Conservation (phyloP, 2,329 filamentous ascomycete species). For the Fusarium sp. region DNA sequence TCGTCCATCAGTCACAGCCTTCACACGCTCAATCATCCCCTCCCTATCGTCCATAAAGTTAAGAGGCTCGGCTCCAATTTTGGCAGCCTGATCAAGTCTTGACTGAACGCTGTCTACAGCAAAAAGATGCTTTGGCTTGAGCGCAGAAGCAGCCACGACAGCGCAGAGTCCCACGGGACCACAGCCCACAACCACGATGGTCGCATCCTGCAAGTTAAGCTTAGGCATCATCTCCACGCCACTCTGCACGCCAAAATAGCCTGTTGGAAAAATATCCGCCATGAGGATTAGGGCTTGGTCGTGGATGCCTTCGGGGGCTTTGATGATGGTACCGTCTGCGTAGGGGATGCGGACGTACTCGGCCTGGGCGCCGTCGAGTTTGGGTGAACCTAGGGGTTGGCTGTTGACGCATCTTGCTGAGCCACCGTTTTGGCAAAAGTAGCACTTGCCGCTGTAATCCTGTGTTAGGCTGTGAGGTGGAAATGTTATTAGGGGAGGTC, state of each 20-base stretch:
- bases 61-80: conserved; percentile 83
- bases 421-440: conserved; percentile 83
- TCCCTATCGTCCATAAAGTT: conserved; percentile 79
- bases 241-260: conserved; percentile 85
- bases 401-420: conserved; percentile 81
- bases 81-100: conserved; percentile 78
- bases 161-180: conserved; percentile 89
- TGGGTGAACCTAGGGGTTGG: conserved; percentile 76
- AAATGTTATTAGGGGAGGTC: too few species aligned
- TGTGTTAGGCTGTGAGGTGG: not conserved
- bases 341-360: conserved; percentile 85
- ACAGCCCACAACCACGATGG: conserved; percentile 85
- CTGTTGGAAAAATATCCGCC: conserved; percentile 92
- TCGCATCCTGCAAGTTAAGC: conserved; percentile 61
- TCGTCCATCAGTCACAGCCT: conserved; percentile 80
- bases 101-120: conserved; percentile 83
- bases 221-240: conserved; percentile 73
- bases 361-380: conserved; percentile 83
- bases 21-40: conserved; percentile 75
- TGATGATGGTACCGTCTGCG: conserved; percentile 83
- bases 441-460: conserved; percentile 69
- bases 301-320: conserved; percentile 73
- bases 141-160: conserved; percentile 79
- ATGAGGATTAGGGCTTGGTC: conserved; percentile 85
- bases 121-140: conserved; percentile 80